phyloP scores from a whole-genome alignment of 495 filamentous ascomycete species.

The Podospora sp. region DNA sequence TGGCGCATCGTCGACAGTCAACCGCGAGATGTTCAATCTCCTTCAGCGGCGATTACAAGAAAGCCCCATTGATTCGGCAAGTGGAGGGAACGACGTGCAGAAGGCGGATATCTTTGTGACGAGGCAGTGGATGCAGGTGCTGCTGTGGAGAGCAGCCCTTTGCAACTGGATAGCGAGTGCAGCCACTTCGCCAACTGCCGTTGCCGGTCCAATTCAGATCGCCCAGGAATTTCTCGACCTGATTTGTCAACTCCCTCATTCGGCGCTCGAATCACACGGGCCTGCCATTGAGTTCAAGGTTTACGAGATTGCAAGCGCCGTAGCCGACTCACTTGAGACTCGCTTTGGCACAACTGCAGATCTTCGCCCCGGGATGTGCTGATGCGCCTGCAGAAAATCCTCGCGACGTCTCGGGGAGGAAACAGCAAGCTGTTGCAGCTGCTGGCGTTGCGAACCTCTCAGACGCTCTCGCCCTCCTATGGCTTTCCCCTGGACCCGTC shows the following conservation, averaged over 20 bases:
- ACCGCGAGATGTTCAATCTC: conserved; percentile 31
- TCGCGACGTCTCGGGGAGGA: conserved; percentile 39
- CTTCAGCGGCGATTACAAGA: conserved; percentile 44
- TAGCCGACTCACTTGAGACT: conserved; percentile 47
- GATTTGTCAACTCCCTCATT: conserved; percentile 42
- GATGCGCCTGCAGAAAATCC: conserved; percentile 37
- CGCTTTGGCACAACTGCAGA: conserved; percentile 22
- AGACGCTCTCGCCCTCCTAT: conserved; percentile 4
- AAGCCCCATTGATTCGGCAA: conserved; percentile 28
- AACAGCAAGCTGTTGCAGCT: conserved; percentile 37
- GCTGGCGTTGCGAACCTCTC: conserved; percentile 39
- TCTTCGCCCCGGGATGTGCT: conserved; percentile 35
- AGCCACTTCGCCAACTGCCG: conserved; percentile 21
- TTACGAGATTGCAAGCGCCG: conserved; percentile 50
- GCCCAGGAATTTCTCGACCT: conserved; percentile 46
- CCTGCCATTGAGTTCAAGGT: conserved; percentile 47
- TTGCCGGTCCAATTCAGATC: conserved; percentile 44
- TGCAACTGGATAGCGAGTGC: conserved; percentile 23
- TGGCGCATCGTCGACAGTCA: conserved; percentile 17
- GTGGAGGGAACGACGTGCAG: conserved; percentile 43
- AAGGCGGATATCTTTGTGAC: conserved; percentile 52
- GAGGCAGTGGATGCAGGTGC: conserved; percentile 52
- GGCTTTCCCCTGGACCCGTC: neutral
- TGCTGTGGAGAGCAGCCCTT: conserved; percentile 47
- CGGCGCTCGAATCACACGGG: conserved; percentile 27